A percentile compares a stretch with the other conserved stretches of the same genome.
phyloP scores from a whole-genome alignment of 2,329 filamentous ascomycete species.

The Aureobasidium melanogenum region DNA sequence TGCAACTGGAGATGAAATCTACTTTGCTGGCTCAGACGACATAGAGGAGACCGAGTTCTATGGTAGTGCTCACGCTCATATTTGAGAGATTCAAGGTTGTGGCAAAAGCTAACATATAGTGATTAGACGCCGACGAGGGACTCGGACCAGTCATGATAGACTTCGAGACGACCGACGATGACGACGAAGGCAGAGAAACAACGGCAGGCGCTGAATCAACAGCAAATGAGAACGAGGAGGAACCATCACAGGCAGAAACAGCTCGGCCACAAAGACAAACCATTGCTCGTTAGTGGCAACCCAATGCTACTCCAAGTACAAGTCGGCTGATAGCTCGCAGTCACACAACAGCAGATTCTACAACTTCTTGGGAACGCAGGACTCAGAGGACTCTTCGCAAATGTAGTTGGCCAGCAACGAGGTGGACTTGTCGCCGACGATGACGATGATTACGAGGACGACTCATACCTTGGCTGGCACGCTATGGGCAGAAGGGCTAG shows the following conservation, averaged over 20 bases:
- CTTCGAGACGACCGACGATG: constrained; percentile 30
- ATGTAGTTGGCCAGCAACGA: constrained; percentile 20
- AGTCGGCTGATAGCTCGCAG: constrained; percentile 22
- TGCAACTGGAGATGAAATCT: constrained; percentile 25
- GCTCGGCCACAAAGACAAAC: constrained; percentile 18
- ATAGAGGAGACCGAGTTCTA: constrained; percentile 28
- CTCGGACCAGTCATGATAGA: constrained; percentile 31
- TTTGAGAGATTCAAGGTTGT: constrained; percentile 24
- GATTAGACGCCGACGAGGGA: constrained; percentile 32
- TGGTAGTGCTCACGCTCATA: constrained; percentile 24
- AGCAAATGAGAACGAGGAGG: constrained; percentile 22
- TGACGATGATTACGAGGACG: constrained; percentile 33
- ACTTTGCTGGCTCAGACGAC: constrained; percentile 26
- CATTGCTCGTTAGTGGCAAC: constrained; percentile 23
- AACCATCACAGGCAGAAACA: constrained; percentile 28
- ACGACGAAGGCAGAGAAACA: constrained; percentile 24
- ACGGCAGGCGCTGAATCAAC: constrained; percentile 14
- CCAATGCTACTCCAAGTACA: not conserved
- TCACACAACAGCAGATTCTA: constrained; percentile 43
- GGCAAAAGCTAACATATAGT: not conserved
- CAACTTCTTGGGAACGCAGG: constrained; percentile 46
- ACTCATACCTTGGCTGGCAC: constrained; percentile 30
- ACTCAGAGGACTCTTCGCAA: constrained; percentile 43
- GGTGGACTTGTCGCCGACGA: constrained; percentile 22
- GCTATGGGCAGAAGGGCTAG: constrained; percentile 36